Base-by-base conservation (phyloP, 768 basidiomycete genomes). In the Lactarius sanguifluus region DNA sequence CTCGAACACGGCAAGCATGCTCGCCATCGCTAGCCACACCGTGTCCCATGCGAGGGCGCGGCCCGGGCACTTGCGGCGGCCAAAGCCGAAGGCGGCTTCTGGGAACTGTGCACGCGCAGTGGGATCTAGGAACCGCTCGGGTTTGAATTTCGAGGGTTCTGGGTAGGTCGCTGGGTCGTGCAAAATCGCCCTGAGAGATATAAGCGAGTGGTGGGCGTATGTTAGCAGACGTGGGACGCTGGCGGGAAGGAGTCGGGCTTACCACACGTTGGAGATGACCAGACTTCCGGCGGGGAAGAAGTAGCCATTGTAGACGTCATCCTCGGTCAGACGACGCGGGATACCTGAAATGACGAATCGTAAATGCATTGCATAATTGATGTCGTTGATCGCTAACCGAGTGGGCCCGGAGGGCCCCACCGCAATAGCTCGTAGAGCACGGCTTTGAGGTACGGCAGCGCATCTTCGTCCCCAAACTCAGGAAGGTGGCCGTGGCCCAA, bases 351-450 rank as follows among this genome's bases (percentile, higher is more conserved):
- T 16, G 41, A 43, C 20, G 18, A 41, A 38, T 23, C 20, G 20
- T 61, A 25, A 65, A 41, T 9, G 3, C 0, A 56, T 47, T 45
- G 54, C 32, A 36, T 16, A 4, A 16, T 38, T 20, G 18, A 16
- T 56, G 15, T 12, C 12, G 32, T 45, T 7, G 34, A 30, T 23
- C 16, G 25, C 64, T 56, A 3, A 65, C 64, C 64, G 12, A 65
- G 30, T 56, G 64, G 64, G 5, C 38, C 61, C 4, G 64, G 38
- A 40, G 59, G 59, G 4, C 58, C 20, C 69, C 67, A 70, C 8
- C 67, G 62, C 52, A 70, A 23, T 10, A 69, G 20, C 18, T 70
- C 67, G n/a, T 69, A 41, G 23, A 60, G n/a, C 18, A 69, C 28
- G 3, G 69, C 69, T 13, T 64, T 57, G 38, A 69, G 30, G 28